Conservation (phyloP, 73 alveolate genomes). For the Paramecium sonneborni region DNA sequence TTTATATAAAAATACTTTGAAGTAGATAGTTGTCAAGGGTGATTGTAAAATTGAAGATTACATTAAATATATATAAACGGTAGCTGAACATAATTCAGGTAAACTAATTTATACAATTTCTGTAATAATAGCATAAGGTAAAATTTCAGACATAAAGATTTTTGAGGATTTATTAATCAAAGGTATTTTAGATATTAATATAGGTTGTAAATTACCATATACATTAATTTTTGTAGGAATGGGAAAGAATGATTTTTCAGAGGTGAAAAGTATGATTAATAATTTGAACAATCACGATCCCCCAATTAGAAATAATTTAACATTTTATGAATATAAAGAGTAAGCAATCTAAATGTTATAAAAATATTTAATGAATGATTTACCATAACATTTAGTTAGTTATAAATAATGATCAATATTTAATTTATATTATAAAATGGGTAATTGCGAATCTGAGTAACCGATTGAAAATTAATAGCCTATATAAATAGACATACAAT, state of each 20-base stretch:
- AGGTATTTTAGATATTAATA: neutral
- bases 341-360: neutral
- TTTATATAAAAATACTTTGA: neutral
- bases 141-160: neutral
- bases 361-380: neutral
- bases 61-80: neutral
- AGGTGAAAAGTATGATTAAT: neutral
- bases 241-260: conserved; percentile 5
- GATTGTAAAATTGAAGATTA: neutral
- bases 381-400: neutral
- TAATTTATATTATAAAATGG: neutral
- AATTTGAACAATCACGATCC: neutral
- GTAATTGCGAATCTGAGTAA: neutral
- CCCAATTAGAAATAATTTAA: neutral
- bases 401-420: conserved; percentile 2
- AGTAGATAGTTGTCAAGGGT: neutral
- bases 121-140: neutral
- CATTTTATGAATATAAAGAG: neutral
- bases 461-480: neutral
- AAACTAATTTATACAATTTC: neutral
- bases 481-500: neutral
- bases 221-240: neutral
- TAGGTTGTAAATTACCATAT: neutral
- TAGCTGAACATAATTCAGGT: neutral
- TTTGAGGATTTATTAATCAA: neutral